Conservation (phyloP, 1,284 basidiomycete genomes). For the Ceratobasidium sp. region DNA sequence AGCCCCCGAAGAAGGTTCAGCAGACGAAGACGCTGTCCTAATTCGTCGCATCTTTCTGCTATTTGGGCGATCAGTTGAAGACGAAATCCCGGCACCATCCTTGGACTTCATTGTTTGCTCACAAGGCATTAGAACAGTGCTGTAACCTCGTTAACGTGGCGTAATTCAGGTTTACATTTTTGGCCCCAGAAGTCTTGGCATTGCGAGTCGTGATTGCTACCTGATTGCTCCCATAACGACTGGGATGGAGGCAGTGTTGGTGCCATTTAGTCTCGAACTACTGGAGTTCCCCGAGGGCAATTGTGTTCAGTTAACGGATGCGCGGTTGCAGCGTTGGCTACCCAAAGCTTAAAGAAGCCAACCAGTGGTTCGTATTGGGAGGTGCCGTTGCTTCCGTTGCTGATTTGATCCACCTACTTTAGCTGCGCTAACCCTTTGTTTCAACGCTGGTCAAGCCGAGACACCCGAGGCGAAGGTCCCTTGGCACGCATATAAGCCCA, state of each 20-base stretch:
- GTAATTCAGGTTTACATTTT: background rate
- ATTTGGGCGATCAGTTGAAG: constrained; percentile 36
- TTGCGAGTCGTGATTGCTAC: background rate
- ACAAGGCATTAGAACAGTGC: constrained; percentile 23
- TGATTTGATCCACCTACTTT: too few relatives aligned
- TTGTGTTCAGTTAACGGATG: too few relatives aligned
- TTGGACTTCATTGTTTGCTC: constrained; percentile 38
- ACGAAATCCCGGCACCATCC: constrained; percentile 41
- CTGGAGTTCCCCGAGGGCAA: too few relatives aligned
- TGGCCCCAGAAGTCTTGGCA: background rate
- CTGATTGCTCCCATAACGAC: constrained; percentile 20
- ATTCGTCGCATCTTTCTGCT: constrained; percentile 66
- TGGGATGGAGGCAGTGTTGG: background rate
- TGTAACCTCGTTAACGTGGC: constrained; percentile 7
- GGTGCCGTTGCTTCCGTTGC: too few relatives aligned
- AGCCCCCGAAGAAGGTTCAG: constrained; percentile 34
- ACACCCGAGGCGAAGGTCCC: too few relatives aligned
- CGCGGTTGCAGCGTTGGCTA: too few relatives aligned
- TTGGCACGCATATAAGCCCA: too few relatives aligned
- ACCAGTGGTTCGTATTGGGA: too few relatives aligned
- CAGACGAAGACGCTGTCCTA: constrained; percentile 61
- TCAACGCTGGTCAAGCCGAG: too few relatives aligned
- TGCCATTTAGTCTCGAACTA: background rate
- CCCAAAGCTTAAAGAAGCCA: too few relatives aligned
- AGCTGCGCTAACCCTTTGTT: background rate